phyloP scores from a whole-genome alignment of 2,329 filamentous ascomycete species.

The Annulohypoxylon truncatum region DNA sequence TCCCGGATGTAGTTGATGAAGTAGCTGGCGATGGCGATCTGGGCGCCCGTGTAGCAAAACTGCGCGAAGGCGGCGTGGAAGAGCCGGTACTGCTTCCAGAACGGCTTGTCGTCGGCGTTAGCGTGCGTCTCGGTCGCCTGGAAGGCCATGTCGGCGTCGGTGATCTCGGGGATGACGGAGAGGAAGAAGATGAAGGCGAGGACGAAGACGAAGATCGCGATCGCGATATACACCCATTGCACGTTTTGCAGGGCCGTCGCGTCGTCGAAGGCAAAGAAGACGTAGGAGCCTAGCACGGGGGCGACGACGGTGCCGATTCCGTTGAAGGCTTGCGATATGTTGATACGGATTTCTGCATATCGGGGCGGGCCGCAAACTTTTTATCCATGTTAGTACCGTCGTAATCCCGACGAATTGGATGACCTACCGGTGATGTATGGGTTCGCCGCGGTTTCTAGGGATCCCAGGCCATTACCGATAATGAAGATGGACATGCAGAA shows the following conservation, averaged over 20 bases:
- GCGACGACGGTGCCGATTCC: slow-evolving; percentile 79
- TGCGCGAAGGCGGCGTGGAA: slow-evolving; percentile 82
- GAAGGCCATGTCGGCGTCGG: slow-evolving; percentile 72
- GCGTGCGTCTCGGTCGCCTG: slow-evolving; percentile 67
- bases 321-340: slow-evolving; percentile 81
- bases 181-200: slow-evolving; percentile 76
- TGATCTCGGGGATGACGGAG: slow-evolving; percentile 77
- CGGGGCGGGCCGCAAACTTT: slow-evolving; percentile 72
- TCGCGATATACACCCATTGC: slow-evolving; percentile 81
- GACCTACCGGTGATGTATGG: slow-evolving; percentile 72
- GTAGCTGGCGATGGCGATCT: slow-evolving; percentile 73
- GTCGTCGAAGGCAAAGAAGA: slow-evolving; percentile 75
- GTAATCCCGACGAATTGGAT: background rate
- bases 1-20: slow-evolving; percentile 80
- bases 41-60: slow-evolving; percentile 82
- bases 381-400: slow-evolving; percentile 20
- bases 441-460: slow-evolving; percentile 82
- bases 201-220: slow-evolving; percentile 76
- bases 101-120: slow-evolving; percentile 68
- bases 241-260: slow-evolving; percentile 71
- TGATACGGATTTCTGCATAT: slow-evolving; percentile 77
- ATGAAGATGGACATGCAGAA: slow-evolving; percentile 81
- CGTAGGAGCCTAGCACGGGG: slow-evolving; percentile 77
- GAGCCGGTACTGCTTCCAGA: slow-evolving; percentile 77
- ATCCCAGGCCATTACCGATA: slow-evolving; percentile 77